Base-by-base conservation (phyloP, 169 alveolate genomes). In the Cryptosporidium meleagridis region DNA sequence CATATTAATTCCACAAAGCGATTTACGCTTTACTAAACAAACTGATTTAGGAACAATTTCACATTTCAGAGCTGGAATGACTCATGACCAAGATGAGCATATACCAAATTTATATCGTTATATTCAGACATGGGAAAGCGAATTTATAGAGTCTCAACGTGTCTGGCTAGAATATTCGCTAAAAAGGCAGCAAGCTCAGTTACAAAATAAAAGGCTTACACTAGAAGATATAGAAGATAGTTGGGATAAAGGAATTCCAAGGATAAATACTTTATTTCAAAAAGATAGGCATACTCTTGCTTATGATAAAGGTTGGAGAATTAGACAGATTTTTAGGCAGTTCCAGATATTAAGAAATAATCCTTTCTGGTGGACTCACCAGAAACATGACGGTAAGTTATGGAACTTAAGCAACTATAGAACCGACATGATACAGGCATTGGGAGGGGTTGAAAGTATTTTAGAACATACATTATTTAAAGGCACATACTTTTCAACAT, bases 361-460 rank as follows among this genome's bases (percentile, higher is more conserved):
- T 87, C 99, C 99, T 39, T 99, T 99, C 93, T 99, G 99, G 99
- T 99, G 99, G 99, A 99, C 99, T n/a, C 99, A 98, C 91, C 99
- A 98, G 68, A 95, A 98, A 85, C 99, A 99, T 91, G 99, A 99
- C 91, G 99, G 99, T 31, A 99, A 99, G 93, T 94, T 99, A 72
- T 99, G 99, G 99, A 99, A 99, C 93, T 92, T 99, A 84, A 99
- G 98, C 93, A 98, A 98, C 94, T 99, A 99, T 92, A 95, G 99
- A 55, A 98, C 99, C 23, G 99, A 99, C 93, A 99, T 99, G 99
- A 99, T 99, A 70, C 99, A 99, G 92, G 99, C 99, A 5, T 92
- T 99, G 85, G 99, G 99, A 5, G 99, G 99, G 9, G 99, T 98
- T 18, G 99, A 98, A 91, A 99, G 99, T 39, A 99, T 99, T 53